A percentile compares a stretch with the other conserved stretches of the same genome.
phyloP scores from a whole-genome alignment of 2,329 filamentous ascomycete species.

The Diplodia corticola region DNA sequence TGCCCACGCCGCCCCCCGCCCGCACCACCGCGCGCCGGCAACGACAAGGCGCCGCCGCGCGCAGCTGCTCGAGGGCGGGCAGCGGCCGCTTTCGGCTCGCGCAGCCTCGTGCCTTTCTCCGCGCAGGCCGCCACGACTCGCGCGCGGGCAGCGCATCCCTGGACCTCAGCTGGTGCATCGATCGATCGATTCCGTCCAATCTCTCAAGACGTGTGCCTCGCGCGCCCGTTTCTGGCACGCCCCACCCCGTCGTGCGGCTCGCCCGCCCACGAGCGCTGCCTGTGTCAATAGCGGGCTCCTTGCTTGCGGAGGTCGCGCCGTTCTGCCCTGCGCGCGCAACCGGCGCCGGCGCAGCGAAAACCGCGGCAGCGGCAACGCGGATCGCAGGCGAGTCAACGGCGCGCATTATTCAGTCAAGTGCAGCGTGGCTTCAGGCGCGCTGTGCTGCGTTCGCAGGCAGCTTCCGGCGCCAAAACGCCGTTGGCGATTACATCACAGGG shows the following conservation, averaged over 20 bases:
- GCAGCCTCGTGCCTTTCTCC: constrained; percentile 20
- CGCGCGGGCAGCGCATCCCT: constrained; percentile 17
- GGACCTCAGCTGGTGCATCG: constrained; percentile 18
- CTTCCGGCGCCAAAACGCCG: constrained; percentile 17
- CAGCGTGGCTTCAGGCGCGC: constrained; percentile 14
- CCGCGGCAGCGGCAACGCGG: constrained; percentile 3
- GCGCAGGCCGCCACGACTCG: constrained; percentile 13
- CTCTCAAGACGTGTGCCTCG: constrained; percentile 18
- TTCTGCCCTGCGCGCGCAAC: neutral
- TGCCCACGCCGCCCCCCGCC: neutral
- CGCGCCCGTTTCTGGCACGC: constrained; percentile 21
- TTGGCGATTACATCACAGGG: constrained; percentile 23
- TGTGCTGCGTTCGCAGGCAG: constrained; percentile 8
- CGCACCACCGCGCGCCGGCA: constrained; percentile 13
- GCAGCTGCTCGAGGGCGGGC: neutral
- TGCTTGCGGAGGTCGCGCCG: constrained; percentile 7
- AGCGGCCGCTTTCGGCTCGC: constrained; percentile 17
- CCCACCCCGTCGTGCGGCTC: constrained; percentile 20
- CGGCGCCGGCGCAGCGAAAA: constrained; percentile 8
- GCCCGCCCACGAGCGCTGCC: constrained; percentile 11
- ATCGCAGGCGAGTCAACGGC: constrained; percentile 9
- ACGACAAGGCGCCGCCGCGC: constrained; percentile 15
- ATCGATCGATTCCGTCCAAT: constrained; percentile 22
- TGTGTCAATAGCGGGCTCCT: constrained; percentile 6
- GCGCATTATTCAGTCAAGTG: constrained; percentile 6